Evolutionary conservation across 1,139 yeast genomes (phyloP), one percentile per base, ranked within the genome.

Genomic region (Petasospora fabianii): DNA sequence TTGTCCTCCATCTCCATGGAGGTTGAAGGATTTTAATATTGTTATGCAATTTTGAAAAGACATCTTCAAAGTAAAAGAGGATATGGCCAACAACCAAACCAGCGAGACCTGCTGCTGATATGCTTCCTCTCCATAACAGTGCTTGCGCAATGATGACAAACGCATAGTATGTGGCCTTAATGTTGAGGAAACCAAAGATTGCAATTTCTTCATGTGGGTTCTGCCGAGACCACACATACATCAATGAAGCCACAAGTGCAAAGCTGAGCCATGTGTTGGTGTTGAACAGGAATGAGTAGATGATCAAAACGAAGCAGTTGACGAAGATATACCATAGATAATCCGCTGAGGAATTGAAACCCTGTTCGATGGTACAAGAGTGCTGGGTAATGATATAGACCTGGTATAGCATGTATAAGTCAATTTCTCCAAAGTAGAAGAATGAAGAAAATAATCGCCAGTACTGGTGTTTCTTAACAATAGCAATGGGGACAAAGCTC

Each of bases 391-490:
- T 27, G 11, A 38, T 22, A 24, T 40, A 45, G 1, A 50, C 15
- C 11, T 27, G n/a, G 15, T 35, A n/a, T 5, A 53, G 10, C 5
- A 52, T 28, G 13, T 35, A 33, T 1, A 48, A 8, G 33, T 44
- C 43, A 12, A 53, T 30, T 3, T 31, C 27, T 0, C 57, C 57
- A 12, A 50, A 35, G 26, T 42, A 53, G 11, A 44, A 22, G 27
- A 54, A 49, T 3, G 51, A 24, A 2, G 55, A 42, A 8, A 53
- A 6, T 3, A 52, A 22, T 26, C 58, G 36, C 56, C 57, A 54
- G 21, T 36, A 42, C 29, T 54, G 44, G 7, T 29, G 24, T 16
- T 41, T 42, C 15, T 37, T 39, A 17, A 41, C 30, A 1, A 44
- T 29, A 11, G 20, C 12, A 3, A 39, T 19, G 5, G 51, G 46